Conservation (phyloP, 2,329 filamentous ascomycete species). For the Calycina herbarum region DNA sequence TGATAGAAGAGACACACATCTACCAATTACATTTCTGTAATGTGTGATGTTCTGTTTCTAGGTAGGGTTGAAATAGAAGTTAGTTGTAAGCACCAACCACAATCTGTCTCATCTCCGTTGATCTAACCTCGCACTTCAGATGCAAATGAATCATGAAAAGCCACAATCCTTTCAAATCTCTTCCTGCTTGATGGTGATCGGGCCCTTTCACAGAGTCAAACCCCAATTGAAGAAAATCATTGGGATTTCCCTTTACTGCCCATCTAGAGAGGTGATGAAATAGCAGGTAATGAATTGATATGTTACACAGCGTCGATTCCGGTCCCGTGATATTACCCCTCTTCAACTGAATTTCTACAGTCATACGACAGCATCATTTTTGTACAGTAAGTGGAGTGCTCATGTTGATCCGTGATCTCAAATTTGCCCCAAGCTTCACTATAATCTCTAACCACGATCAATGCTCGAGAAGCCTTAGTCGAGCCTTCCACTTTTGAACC, state of each 20-base stretch:
- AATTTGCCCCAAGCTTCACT: too few species aligned
- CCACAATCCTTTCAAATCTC: too few species aligned
- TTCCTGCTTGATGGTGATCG: too few species aligned
- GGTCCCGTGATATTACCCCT: background rate
- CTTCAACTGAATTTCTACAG: background rate
- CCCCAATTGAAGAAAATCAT: background rate
- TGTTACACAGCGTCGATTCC: background rate
- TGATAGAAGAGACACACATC: too few species aligned
- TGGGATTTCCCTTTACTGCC: background rate
- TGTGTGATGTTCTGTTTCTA: too few species aligned
- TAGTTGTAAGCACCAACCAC: too few species aligned
- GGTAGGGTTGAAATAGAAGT: too few species aligned
- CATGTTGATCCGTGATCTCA: too few species aligned
- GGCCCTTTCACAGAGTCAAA: background rate
- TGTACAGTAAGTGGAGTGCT: background rate
- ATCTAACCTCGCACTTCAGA: too few species aligned
- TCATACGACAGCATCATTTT: background rate
- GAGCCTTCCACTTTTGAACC: background rate
- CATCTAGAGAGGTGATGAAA: background rate
- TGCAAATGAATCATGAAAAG: too few species aligned
- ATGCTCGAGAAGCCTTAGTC: background rate
- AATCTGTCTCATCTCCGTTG: too few species aligned
- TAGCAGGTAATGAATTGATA: background rate
- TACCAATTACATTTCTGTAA: too few species aligned
- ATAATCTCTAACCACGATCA: background rate